Evolutionary conservation across 495 filamentous ascomycete species (phyloP), one percentile per base, ranked within the genome.

Genomic region (Chlorociboria aeruginascens): DNA sequence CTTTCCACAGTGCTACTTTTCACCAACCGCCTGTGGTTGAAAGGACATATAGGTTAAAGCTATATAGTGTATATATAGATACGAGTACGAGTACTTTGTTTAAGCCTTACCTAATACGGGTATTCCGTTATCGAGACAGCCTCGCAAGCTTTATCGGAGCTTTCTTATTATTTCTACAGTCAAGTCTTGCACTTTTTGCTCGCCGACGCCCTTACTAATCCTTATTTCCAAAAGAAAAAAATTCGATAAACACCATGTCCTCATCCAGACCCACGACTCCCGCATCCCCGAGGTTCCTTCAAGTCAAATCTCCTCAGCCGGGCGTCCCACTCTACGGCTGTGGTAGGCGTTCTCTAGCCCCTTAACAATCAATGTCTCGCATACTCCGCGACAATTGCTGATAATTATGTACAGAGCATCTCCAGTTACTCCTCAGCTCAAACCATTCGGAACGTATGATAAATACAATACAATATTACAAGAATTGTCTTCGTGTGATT

Each of bases 311-410:
- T 9, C 66, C 71, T 7, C 60, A 68, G 16, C 69, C 70, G 1
- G 74, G 74, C 12, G 65, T 66, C 41, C 72, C 74, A 33, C 48
- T 71, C 17, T 77, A 69, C 46, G 74, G 74, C 31, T 78, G 74
- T 60, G 73, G 74, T 77, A 59, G 55, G 69, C 51, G 29, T 7
- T 12, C 31, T 28, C 4, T 1, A 32, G 33, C 42, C 35, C 39
- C 32, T 13, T 40, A 56, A 45, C 49, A 45, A 52, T 49, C 49
- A 45, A 52, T 49, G 40, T 36, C 9, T 8, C 8, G 11, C 16
- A 28, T 29, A 29, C 52, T 50, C 16, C 50, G 28, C 32, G 32
- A 39, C 20, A 6, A 13, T 25, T 25, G 20, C 20, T 25, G 4
- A 25, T 25, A 25, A 29, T 14, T 29, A 7, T 11, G 8, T 44